Base-by-base conservation (phyloP, 2,329 filamentous ascomycete species). In the Fusarium lateritium region DNA sequence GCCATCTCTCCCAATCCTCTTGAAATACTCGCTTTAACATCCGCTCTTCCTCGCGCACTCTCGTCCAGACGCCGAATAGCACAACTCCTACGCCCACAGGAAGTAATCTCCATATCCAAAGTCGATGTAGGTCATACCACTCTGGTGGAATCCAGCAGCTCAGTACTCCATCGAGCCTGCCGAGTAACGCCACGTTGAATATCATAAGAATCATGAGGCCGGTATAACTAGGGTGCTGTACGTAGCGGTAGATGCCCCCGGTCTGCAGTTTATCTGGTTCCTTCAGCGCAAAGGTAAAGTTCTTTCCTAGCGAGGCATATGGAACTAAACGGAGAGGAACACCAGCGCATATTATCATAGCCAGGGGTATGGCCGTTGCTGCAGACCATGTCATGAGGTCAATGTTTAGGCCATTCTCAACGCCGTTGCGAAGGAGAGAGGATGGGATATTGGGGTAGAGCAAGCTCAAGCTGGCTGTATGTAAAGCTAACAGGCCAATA, bases 151-250 rank as follows among this genome's bases (percentile, higher is more conserved):
- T 50, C 77, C 79, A 82, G 58, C 83, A 85, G 14, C 76, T 77
- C 0, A 78, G 38, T 3, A 76, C 72, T 0, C 79, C 83, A 59
- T 85, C 83, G 26, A 76, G 60, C 1, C 83, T 71, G 15, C 73
- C 56, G 8, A 83, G 71, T 6, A 86, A 58, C 2, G 72, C 56
- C 1, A 73, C 36, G 52, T 79, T 77, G 42, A 63, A 73, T 2
- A 77, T 15, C 2, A 79, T 52, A 1, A 86, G 65, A 5, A 82
- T 31, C 0, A 79, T 11, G 3, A 82, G 44, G 0, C 83, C 85
- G 1, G 81, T 82, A 60, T 88, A 88, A 56, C 84, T 85, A 3
- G 85, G 85, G 68, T 88, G 85, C 69, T 86, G 84, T 4, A 86
- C 74, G 62, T 82, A 84, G 19, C 66, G 63, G 62, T 87, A 87